Base-by-base conservation (phyloP, 1,284 basidiomycete genomes). In the Exobasidium rhododendri region DNA sequence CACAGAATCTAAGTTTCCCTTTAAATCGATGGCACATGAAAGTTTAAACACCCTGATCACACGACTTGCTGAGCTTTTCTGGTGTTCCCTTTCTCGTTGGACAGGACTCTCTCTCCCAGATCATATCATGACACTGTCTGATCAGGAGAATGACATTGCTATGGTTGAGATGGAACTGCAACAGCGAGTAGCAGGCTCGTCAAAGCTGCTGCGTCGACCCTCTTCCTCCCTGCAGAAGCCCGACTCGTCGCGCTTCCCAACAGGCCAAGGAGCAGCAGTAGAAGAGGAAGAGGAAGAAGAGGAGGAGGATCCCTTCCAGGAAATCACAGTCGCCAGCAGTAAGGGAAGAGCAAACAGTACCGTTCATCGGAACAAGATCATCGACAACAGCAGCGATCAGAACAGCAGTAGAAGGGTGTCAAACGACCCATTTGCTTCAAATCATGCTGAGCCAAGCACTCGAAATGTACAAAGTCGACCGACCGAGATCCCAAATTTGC, bases 391-490 rank as follows among this genome's bases (percentile, higher is more conserved):
- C 17, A 40, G 17, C 17, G 10, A 17, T 10, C 7, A 7, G 7
- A 40, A 17, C 17, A 40, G 7, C 35, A 40, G 35, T 40, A 40
- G 17, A 10, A 40, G 35, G 17, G 35, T 10, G 17, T 40, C 35
- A 40, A 40, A 7, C 17, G 35, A 40, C 17, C 35, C 35, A 40
- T 40, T 40, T 40, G 35, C 35, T 10, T 40, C 35, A 40, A 7
- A 7, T 40, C 35, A 52, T 10, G 60, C 30, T 3, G 60, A 29
- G 17, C 43, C 40, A 14, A 59, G 62, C 29, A 51, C 51, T 2
- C 55, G 40, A 31, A 14, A 30, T 22, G 54, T 58, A 24, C 64
- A 66, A 54, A 26, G 28, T 24, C 55, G 64, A 14, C 64, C 64
- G 17, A 10, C 10, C 22, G 24, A 45, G 28, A 50, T 65, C 24